phyloP scores from a whole-genome alignment of 1,139 yeast species.

The Schwanniomyces etchellsii region DNA sequence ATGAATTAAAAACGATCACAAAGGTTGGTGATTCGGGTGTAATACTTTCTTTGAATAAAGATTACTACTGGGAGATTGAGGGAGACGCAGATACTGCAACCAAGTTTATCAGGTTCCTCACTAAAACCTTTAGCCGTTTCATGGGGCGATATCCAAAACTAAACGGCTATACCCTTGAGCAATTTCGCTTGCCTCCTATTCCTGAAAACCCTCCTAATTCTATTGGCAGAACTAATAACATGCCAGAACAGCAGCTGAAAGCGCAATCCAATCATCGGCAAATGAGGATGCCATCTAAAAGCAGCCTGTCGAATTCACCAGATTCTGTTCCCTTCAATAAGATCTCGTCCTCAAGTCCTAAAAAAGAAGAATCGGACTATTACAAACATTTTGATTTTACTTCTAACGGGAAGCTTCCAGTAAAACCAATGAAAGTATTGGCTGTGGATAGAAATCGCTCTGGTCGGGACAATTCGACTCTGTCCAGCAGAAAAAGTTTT shows the following conservation, averaged over 20 bases:
- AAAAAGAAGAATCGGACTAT: conserved; percentile 13
- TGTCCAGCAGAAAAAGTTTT: background rate
- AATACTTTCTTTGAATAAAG: conserved; percentile 61
- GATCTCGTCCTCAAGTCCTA: conserved; percentile 1
- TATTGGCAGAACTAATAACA: background rate
- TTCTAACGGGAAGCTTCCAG: conserved; percentile 37
- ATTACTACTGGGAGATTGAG: conserved; percentile 80
- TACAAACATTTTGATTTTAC: conserved; percentile 39
- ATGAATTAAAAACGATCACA: conserved; percentile 57
- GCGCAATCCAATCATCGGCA: background rate
- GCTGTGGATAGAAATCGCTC: conserved; percentile 15
- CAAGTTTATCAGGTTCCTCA: conserved; percentile 55
- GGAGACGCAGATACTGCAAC: conserved; percentile 58
- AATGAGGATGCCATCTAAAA: background rate
- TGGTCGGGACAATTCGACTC: background rate
- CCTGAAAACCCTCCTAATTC: conserved; percentile 14
- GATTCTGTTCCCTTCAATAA: too few relatives aligned
- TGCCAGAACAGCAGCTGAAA: background rate
- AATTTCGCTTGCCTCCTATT: conserved; percentile 28
- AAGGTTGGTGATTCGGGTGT: conserved; percentile 54
- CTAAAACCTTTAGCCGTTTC: conserved; percentile 61
- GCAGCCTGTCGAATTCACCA: background rate
- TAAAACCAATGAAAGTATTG: conserved; percentile 39
- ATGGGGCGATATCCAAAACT: conserved; percentile 63
- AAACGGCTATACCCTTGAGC: conserved; percentile 30